Base-by-base conservation (phyloP, 108 stramenopile genomes). In the Nitzschia inconspicua region DNA sequence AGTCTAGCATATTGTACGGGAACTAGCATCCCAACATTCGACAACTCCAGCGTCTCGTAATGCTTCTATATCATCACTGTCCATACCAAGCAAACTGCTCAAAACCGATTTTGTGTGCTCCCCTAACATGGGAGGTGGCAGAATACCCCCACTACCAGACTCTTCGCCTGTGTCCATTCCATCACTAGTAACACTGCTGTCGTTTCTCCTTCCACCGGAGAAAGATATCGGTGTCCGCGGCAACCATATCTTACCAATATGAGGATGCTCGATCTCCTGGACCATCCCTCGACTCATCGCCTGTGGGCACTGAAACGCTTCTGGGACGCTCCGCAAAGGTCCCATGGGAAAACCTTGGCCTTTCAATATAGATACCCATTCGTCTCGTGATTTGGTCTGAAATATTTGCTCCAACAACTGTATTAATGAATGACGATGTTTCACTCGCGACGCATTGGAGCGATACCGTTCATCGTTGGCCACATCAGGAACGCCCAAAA, bases 61-160 rank as follows among this genome's bases (percentile, higher is more conserved):
- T 9, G 32, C 18, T 22, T 64, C 57, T 2, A 75, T 52, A 13
- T 55, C 60, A 11, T n/a, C 11, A 6, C 42, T n/a, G 23, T 47
- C 32, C 66, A 77, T 62, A 0, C 54, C 50, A 16, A 60, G 43
- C 0, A 71, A n/a, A 1, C 72, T 47, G 46, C 56, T 60, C 55
- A 77, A 50, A 51, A 66, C 36, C 44, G 72, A 70, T 57, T 72
- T 66, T 19, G 76, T 71, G 54, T 77, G 76, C 41, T 77, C 60
- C 4, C 76, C 76, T 11, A 77, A 47, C 53, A 77, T 61, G 2
- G 76, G 76, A 58, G 76, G 76, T 20, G 65, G 70, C n/a, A n/a
- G n/a, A n/a, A n/a, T n/a, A n/a, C n/a, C n/a, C n/a, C n/a, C n/a
- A n/a, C n/a, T n/a, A n/a, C n/a, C n/a, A 11, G 54, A 25, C 32